Base-by-base conservation (phyloP, 1,284 basidiomycete genomes). In the Coriolopsis trogii region DNA sequence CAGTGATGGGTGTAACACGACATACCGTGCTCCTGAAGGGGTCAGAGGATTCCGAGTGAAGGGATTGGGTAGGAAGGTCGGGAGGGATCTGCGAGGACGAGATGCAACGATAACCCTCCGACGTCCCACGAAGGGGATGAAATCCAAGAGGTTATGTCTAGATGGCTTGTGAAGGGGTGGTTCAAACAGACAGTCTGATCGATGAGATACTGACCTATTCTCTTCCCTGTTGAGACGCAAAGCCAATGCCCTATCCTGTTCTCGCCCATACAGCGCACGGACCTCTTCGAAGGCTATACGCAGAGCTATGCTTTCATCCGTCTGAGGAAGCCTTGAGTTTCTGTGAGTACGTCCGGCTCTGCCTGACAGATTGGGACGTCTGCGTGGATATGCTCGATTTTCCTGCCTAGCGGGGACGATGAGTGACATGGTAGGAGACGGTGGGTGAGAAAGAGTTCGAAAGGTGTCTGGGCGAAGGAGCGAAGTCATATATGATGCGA, bases 231-330 rank as follows among this genome's bases (percentile, higher is more conserved):
- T 18, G 18, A 49, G 20, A 4, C 46, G 34, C 4, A 41, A n/a
- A 0, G 52, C 52, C 10, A 53, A 21, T n/a, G 36, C 38, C 29
- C 46, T 41, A 25, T 53, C 52, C 21, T 28, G 26, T 10, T 37
- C 25, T 8, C 45, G 36, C 2, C 16, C 36, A 13, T 44, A 42
- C 21, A 29, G 23, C 3, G 30, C 33, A 13, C 46, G 41, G 4
- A 40, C 36, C 18, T 53, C 52, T 15, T 53, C 52, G 13, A 47
- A 26, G 10, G 46, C 46, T 13, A 53, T 20, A 8, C 43, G 37
- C 6, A 38, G 21, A n/a, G 52, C 52, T 3, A 49, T n/a, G n/a
- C n/a, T n/a, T 28, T 41, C 39, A 28, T 41, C 39, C 39, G 39
- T 41, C 25, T 41, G 39, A 24, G 39, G 39, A 26, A 26, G 24